A percentile compares a stretch with the other conserved stretches of the same genome.
Conservation (phyloP, 129 eudicot species). For the Ambrosia artemisiifolia region DNA sequence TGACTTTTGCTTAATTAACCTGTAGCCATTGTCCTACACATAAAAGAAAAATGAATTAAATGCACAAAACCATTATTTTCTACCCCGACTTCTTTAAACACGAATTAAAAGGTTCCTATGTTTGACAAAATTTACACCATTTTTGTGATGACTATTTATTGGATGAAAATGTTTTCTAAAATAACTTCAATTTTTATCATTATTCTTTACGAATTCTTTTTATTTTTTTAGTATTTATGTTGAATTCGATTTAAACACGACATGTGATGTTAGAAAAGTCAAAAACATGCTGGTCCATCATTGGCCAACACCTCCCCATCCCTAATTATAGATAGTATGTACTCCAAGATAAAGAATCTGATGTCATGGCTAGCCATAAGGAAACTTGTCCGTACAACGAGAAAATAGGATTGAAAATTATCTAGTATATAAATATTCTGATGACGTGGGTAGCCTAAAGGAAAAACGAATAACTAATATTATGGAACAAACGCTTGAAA, state of each 20-base stretch:
- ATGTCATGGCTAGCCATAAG: slow-evolving; percentile 31
- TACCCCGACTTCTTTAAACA: background rate
- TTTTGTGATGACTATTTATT: background rate
- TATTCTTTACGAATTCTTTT: background rate
- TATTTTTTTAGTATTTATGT: background rate
- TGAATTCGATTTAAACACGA: slow-evolving; percentile 18
- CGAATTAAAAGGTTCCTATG: background rate
- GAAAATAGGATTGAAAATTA: background rate
- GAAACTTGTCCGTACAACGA: slow-evolving; percentile 27
- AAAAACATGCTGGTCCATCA: slow-evolving; percentile 30
- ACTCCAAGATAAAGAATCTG: slow-evolving; percentile 24
- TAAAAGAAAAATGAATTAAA: background rate
- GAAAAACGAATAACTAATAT: no score
- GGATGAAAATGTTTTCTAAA: background rate
- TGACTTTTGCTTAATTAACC: slow-evolving; percentile 3
- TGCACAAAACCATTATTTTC: background rate
- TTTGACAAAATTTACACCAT: background rate
- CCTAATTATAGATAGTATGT: slow-evolving; percentile 27
- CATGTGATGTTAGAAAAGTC: slow-evolving; percentile 31
- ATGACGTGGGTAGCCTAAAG: no score
- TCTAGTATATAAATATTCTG: background rate
- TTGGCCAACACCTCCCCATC: slow-evolving; percentile 31
- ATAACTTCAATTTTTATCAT: background rate
- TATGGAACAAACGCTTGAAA: no score
- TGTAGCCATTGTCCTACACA: background rate